Conservation (phyloP, 2,329 filamentous ascomycete genomes). For the Pseudofabraea citricarpa region DNA sequence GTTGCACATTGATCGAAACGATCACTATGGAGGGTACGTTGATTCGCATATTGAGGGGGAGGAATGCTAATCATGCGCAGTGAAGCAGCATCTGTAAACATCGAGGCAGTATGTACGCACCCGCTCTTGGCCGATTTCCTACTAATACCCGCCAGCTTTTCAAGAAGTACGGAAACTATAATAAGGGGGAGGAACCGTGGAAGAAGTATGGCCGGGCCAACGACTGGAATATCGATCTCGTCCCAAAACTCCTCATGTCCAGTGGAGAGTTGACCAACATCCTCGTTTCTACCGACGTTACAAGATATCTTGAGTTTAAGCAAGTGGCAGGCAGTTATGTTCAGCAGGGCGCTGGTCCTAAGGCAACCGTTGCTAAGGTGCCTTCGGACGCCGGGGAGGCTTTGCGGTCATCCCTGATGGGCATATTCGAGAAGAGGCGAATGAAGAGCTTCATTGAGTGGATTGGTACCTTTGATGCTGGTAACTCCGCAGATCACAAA, state of each 20-base stretch:
- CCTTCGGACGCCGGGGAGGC: conserved; percentile 90
- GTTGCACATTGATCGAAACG: conserved; percentile 96
- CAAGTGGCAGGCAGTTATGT: conserved; percentile 95
- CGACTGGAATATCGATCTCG: conserved; percentile 99
- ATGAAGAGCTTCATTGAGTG: conserved; percentile 97
- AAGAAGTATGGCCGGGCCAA: conserved; percentile 95
- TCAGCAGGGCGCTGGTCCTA: conserved; percentile 76
- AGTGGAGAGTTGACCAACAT: conserved; percentile 98
- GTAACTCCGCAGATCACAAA: conserved; percentile 83
- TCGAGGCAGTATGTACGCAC: conserved; percentile 68
- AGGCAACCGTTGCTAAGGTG: conserved; percentile 93
- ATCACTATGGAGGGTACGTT: conserved; percentile 89
- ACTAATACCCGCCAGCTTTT: conserved; percentile 64
- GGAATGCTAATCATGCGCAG: conserved; percentile 41
- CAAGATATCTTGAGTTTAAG: conserved; percentile 85
- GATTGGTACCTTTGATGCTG: conserved; percentile 80
- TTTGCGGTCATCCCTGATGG: conserved; percentile 89
- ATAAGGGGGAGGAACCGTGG: conserved; percentile 82
- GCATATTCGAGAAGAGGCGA: conserved; percentile 93
- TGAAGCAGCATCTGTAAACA: conserved; percentile 94
- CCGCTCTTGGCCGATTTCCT: conserved; percentile 8
- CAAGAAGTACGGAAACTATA: conserved; percentile 89
- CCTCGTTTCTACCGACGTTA: conserved; percentile 90
- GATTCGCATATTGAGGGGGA: conserved; percentile 7
- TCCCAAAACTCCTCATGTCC: conserved; percentile 98